Percentiles rank a stretch among this genome's conserved stretches.
phyloP scores from a whole-genome alignment of 2,329 filamentous ascomycete genomes.

The Chaetomium sp. region DNA sequence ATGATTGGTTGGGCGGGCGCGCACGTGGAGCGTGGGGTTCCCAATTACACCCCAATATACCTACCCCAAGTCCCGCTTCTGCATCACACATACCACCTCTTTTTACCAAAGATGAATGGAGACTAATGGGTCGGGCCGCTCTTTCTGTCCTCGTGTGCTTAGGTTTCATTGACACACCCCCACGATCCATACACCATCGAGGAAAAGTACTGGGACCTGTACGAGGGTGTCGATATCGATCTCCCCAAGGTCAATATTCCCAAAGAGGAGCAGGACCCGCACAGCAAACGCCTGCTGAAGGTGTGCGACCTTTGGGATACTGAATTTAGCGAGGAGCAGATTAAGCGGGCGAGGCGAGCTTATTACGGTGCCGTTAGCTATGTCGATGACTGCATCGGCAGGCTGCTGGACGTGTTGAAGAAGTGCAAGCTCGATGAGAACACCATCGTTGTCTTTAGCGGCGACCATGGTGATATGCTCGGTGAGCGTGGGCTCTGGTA shows the following conservation, averaged over 20 bases:
- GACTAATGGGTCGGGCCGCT: not conserved
- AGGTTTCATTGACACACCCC: slow-evolving; percentile 84
- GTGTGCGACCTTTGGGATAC: slow-evolving; percentile 83
- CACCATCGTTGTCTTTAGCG: slow-evolving; percentile 87
- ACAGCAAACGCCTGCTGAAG: slow-evolving; percentile 79
- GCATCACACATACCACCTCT: too few relatives aligned
- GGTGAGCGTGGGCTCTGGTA: slow-evolving; percentile 84
- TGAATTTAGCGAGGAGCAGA: slow-evolving; percentile 76
- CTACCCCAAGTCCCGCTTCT: too few relatives aligned
- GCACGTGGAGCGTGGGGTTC: slow-evolving; percentile 8
- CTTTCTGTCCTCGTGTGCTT: slow-evolving; percentile 5
- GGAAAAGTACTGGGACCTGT: slow-evolving; percentile 86
- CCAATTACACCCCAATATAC: too few relatives aligned
- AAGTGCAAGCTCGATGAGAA: slow-evolving; percentile 74
- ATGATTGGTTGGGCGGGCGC: not conserved
- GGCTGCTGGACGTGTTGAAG: slow-evolving; percentile 69
- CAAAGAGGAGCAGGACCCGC: slow-evolving; percentile 75
- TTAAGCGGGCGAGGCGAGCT: slow-evolving; percentile 76
- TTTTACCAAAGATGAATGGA: too few relatives aligned
- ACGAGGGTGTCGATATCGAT: slow-evolving; percentile 81
- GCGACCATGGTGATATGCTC: slow-evolving; percentile 94
- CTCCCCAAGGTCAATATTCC: slow-evolving; percentile 72
- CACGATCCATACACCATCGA: slow-evolving; percentile 95
- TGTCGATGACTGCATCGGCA: slow-evolving; percentile 86
- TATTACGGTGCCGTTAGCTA: slow-evolving; percentile 94